Evolutionary conservation across 1,284 basidiomycete species (phyloP), one percentile per base, ranked within the genome.

Genomic region (Cutaneotrichosporon cyanovorans): DNA sequence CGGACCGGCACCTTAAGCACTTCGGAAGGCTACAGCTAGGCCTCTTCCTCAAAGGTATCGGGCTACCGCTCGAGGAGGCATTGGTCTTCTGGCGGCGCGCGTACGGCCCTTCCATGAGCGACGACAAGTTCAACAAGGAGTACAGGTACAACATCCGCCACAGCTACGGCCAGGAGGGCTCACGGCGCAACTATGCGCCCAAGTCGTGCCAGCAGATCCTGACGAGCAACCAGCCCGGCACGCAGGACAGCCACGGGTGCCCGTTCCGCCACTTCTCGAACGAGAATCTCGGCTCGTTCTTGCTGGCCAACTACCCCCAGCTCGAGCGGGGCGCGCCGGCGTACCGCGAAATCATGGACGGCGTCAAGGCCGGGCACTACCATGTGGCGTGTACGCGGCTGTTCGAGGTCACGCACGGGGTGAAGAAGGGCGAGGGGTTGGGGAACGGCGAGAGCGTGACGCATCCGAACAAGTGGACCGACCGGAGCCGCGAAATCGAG

Each of bases 71-170:
- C 42, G 93, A 99, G 23, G 93, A 99, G 72, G 92, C 95, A 2
- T 73, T 97, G 43, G 73, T 81, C 7, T 98, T 97, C 73, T 99
- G 95, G 95, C 77, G 89, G 45, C 84, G 84, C 59, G 84, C 85
- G 28, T 97, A 95, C 68, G 69, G 70, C 23, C 76, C 71, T 37
- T 77, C 74, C 31, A 80, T 87, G 48, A 82, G 82, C 19, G 92
- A 97, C 57, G 91, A 98, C 73, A 87, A 92, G 71, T 99, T 98
- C 75, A 92, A 91, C 75, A 99, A 98, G 69, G 88, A 96, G 65
- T 86, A 97, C 76, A 84, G 83, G 60, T 99, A 99, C 73, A 98
- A 98, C 61, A 92, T 99, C 59, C 83, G 93, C 33, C 95, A 98
- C 71, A 84, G 82, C 9, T 99, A 86, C 66, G 95, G 95, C 37